Conservation (phyloP, 768 basidiomycete genomes). For the Mycena albidolilacea region DNA sequence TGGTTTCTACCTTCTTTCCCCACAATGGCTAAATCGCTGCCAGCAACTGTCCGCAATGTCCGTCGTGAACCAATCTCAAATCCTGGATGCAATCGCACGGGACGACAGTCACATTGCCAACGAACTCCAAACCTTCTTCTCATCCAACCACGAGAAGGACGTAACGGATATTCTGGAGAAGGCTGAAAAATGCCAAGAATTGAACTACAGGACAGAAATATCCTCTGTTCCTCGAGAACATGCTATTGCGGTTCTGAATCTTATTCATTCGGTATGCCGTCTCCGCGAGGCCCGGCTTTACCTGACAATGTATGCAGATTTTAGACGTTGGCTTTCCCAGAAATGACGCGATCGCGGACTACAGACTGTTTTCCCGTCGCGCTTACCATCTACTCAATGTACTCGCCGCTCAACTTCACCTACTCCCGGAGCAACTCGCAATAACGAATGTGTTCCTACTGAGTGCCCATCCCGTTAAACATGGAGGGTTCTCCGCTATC, state of each 20-base stretch:
- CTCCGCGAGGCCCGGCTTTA: too few species aligned
- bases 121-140: neutral
- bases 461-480: neutral
- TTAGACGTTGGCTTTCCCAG: neutral
- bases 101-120: too few species aligned
- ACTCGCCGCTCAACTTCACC: neutral
- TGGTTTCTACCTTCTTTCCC: too few species aligned
- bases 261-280: neutral
- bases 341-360: neutral
- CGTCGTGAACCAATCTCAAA: too few species aligned
- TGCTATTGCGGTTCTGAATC: neutral
- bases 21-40: too few species aligned
- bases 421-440: neutral
- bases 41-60: too few species aligned
- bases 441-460: neutral
- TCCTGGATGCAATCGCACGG: too few species aligned
- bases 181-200: neutral
- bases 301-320: neutral
- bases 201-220: neutral
- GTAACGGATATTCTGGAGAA: too few species aligned
- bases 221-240: neutral
- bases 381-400: neutral
- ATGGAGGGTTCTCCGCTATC: neutral
- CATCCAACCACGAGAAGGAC: too few species aligned
- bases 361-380: neutral